These are phyloP conservation scores for Suillus subalutaceus DNA, from an alignment of 768 basidiomycete species.

Conservation along the genomic window DNA sequence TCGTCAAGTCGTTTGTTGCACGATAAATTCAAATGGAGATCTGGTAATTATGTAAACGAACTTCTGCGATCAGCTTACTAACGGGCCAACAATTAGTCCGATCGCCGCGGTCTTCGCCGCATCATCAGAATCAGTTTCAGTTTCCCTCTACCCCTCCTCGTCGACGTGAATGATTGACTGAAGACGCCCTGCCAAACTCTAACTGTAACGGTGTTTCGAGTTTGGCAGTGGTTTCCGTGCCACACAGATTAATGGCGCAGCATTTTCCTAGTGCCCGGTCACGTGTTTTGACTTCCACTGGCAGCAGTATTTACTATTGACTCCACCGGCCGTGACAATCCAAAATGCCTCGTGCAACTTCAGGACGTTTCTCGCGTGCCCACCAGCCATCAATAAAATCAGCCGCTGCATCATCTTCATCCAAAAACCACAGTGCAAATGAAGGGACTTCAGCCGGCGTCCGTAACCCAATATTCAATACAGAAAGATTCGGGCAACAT, in stretches of 20 bases:
- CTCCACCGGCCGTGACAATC: background rate
- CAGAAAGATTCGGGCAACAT: constrained; percentile 95
- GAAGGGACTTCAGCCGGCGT: constrained; percentile 43
- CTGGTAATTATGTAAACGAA: too few relatives aligned
- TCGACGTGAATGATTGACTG: background rate
- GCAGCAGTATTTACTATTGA: background rate
- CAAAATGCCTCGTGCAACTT: constrained; percentile 79
- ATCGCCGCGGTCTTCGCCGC: too few relatives aligned
- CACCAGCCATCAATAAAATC: constrained; percentile 65
- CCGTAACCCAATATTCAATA: constrained; percentile 93
- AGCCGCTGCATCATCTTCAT: constrained; percentile 25
- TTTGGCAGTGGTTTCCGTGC: too few relatives aligned
- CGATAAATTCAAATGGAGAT: too few relatives aligned
- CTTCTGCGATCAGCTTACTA: too few relatives aligned
- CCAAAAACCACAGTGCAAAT: constrained; percentile 48
- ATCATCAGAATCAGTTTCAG: too few relatives aligned
- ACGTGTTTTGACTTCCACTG: background rate
- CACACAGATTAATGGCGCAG: too few relatives aligned
- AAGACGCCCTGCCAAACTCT: too few relatives aligned
- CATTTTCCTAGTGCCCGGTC: background rate
- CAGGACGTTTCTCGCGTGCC: constrained; percentile 68
- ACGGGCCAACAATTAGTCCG: too few relatives aligned
- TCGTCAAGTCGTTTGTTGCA: too few relatives aligned
- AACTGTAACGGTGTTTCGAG: too few relatives aligned
- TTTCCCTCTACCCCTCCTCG: too few relatives aligned